Evolutionary conservation across 331 rosid genomes (phyloP).

Genomic region (Quercus tomentella): DNA sequence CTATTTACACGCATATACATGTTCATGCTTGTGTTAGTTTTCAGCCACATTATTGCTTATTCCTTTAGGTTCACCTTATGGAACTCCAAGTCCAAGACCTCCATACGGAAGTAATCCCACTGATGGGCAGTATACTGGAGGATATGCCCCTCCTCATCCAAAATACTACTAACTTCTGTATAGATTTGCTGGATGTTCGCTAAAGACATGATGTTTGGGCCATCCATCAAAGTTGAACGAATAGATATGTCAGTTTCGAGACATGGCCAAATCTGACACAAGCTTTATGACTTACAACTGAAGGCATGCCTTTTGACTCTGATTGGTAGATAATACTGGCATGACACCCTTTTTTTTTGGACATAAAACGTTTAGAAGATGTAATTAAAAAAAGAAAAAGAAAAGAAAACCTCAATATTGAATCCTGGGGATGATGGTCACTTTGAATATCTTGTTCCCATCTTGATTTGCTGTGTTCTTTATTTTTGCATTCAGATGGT

Average conservation of each 20-base stretch:
- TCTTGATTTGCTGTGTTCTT: too few relatives aligned
- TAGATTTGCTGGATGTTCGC: background rate
- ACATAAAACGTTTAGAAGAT: background rate
- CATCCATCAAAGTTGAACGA: background rate
- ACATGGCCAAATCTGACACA: background rate
- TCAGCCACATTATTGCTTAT: slow-evolving; percentile 9
- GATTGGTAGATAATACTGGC: background rate
- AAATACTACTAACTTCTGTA: slow-evolving; percentile 9
- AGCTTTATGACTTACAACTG: background rate
- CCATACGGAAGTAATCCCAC: slow-evolving; percentile 18
- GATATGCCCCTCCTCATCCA: slow-evolving; percentile 19
- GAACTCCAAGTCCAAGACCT: slow-evolving; percentile 25
- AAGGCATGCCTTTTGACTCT: background rate
- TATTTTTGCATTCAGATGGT: too few relatives aligned
- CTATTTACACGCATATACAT: background rate
- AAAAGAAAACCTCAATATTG: too few relatives aligned
- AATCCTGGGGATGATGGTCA: too few relatives aligned
- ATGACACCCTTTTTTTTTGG: background rate
- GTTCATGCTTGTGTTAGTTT: background rate
- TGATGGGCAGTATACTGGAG: slow-evolving; percentile 18
- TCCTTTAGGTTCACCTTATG: slow-evolving; percentile 35
- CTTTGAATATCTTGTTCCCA: too few relatives aligned
- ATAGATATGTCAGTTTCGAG: background rate
- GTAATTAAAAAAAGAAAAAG: too few relatives aligned
- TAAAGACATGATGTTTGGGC: background rate